Evolutionary conservation across 2,329 filamentous ascomycete species (phyloP).

Genomic region (Fusarium agapanthi): DNA sequence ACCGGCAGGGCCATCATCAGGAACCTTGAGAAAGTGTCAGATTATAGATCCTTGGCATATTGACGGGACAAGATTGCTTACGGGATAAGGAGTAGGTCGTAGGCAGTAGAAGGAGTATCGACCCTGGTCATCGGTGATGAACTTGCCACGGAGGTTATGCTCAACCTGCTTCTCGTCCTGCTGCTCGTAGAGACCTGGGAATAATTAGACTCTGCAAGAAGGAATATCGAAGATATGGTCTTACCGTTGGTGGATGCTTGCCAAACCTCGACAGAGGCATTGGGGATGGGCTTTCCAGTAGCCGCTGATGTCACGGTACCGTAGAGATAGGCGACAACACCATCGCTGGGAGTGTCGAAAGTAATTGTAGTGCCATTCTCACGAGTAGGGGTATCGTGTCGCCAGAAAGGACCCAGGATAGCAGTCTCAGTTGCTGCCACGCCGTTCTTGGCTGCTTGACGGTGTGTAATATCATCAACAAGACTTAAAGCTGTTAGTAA

Average conservation of each 20-base stretch:
- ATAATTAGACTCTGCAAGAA: not conserved
- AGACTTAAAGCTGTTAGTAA: constrained; percentile 51
- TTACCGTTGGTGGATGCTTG: constrained; percentile 77
- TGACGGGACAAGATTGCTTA: constrained; percentile 33
- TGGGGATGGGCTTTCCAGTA: constrained; percentile 71
- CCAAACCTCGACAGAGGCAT: constrained; percentile 79
- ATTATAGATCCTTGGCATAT: not conserved
- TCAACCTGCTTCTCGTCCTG: constrained; percentile 76
- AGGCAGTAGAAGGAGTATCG: constrained; percentile 70
- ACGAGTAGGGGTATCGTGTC: constrained; percentile 73
- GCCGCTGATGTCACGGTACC: constrained; percentile 64
- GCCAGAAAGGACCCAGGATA: constrained; percentile 88
- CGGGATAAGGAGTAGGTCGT: constrained; percentile 65
- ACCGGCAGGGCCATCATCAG: constrained; percentile 62
- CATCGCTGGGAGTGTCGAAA: constrained; percentile 57
- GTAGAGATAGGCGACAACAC: constrained; percentile 69
- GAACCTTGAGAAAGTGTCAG: constrained; percentile 39
- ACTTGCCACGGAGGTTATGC: constrained; percentile 78
- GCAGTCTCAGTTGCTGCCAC: constrained; percentile 73
- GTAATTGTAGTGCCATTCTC: constrained; percentile 76
- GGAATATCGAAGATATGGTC: not conserved
- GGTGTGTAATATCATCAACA: constrained; percentile 84
- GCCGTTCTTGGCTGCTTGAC: constrained; percentile 54
- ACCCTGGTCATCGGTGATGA: constrained; percentile 72
- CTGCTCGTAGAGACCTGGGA: constrained; percentile 68